These are phyloP conservation scores for Arabidopsis hybrid DNA, from an alignment of 441 rosid genomes.

Conservation along the genomic window DNA sequence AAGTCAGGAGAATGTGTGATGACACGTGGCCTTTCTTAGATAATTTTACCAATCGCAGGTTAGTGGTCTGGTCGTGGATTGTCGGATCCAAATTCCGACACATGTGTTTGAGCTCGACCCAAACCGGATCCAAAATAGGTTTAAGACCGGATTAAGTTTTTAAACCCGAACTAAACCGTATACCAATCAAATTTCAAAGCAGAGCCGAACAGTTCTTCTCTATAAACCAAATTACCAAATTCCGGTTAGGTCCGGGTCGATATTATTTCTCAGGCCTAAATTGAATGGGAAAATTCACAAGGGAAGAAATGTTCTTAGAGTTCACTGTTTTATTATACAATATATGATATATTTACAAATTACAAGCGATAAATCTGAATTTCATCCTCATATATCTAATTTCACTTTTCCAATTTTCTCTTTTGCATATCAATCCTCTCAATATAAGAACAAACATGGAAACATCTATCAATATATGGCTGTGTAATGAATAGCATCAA, in stretches of 20 bases:
- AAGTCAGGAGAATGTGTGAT: slow-evolving; percentile 38
- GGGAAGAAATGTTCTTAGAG: not conserved
- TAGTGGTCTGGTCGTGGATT: slow-evolving; percentile 40
- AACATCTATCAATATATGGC: slow-evolving; percentile 27
- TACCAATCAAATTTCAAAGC: not conserved
- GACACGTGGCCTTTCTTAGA: slow-evolving; percentile 52
- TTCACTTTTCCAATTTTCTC: not conserved
- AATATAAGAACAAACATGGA: slow-evolving; percentile 33
- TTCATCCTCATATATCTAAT: slow-evolving; percentile 24
- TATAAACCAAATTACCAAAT: not conserved
- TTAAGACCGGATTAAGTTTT: not conserved
- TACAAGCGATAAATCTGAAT: slow-evolving; percentile 19
- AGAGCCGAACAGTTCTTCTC: not conserved
- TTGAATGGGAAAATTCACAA: not conserved
- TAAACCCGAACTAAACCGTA: not conserved
- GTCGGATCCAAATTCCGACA: slow-evolving; percentile 3
- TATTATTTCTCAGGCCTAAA: not conserved
- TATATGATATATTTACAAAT: slow-evolving; percentile 39
- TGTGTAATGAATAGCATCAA: slow-evolving; percentile 37
- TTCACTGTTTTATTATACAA: slow-evolving; percentile 20
- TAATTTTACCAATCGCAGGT: slow-evolving; percentile 15
- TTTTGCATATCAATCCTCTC: slow-evolving; percentile 27
- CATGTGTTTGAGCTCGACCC: not conserved
- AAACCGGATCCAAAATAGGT: slow-evolving; percentile 10
- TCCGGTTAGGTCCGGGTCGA: not conserved